These are phyloP conservation scores for Nannizziopsis barbatae DNA, from an alignment of 2,329 filamentous ascomycete species.

Conservation along the genomic window DNA sequence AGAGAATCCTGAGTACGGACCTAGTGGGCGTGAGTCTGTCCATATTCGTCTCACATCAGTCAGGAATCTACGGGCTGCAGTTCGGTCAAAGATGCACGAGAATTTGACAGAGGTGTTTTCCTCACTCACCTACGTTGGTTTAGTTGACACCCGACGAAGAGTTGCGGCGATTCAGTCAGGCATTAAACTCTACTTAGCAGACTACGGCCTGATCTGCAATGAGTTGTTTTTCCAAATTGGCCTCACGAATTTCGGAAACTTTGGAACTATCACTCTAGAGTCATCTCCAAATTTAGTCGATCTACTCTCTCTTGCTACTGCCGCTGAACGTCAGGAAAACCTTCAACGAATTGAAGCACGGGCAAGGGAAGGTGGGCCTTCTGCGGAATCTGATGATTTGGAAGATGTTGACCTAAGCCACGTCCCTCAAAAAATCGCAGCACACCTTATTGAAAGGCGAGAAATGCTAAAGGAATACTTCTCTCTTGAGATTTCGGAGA, in stretches of 20 bases:
- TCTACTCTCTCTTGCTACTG: conserved; percentile 61
- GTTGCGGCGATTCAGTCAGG: conserved; percentile 89
- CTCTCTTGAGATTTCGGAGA: conserved; percentile 64
- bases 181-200: conserved; percentile 80
- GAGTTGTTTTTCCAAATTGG: conserved; percentile 96
- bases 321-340: conserved; percentile 51
- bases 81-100: conserved; percentile 71
- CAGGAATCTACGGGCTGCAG: conserved; percentile 68
- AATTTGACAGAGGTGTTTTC: conserved; percentile 79
- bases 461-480: conserved; percentile 94
- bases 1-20: conserved; percentile 51
- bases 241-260: conserved; percentile 91
- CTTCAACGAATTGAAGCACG: conserved; percentile 1
- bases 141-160: conserved; percentile 77
- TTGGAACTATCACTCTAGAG: conserved; percentile 69
- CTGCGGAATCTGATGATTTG: conserved; percentile 43
- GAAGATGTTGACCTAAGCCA: conserved; percentile 54
- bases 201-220: conserved; percentile 75
- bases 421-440: conserved; percentile 46
- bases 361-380: not conserved
- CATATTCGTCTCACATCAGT: conserved; percentile 70
- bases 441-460: conserved; percentile 54
- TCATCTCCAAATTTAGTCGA: conserved; percentile 61
- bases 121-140: conserved; percentile 80
- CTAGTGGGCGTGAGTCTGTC: conserved; percentile 55